Evolutionary conservation across 2,329 filamentous ascomycete genomes (phyloP).

Genomic region (Dactylonectria macrodidyma): DNA sequence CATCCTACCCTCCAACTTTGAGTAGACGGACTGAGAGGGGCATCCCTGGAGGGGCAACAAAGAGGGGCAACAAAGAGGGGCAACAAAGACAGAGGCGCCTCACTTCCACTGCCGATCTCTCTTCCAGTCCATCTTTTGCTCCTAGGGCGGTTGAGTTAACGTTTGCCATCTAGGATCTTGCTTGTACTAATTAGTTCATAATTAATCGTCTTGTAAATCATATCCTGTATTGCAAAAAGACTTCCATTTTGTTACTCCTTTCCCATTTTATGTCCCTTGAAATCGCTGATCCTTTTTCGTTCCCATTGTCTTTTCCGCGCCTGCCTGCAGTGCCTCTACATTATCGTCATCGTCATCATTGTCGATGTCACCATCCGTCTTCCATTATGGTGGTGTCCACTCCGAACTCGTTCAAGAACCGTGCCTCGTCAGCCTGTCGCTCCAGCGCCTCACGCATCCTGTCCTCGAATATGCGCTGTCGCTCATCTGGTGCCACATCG

Average conservation of each 20-base stretch:
- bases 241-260: slow-evolving; percentile 6
- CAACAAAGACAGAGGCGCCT: slow-evolving; percentile 19
- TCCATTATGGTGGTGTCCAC: slow-evolving; percentile 24
- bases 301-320: slow-evolving; percentile 14
- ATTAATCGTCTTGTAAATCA: slow-evolving; percentile 7
- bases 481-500: slow-evolving; percentile 63
- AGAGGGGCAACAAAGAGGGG: not conserved
- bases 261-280: slow-evolving; percentile 2
- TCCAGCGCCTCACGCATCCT: slow-evolving; percentile 83
- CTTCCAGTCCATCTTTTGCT: slow-evolving; percentile 2
- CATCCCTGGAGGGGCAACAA: slow-evolving; percentile 2
- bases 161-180: slow-evolving; percentile 26
- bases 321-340: slow-evolving; percentile 25
- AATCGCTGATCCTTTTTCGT: slow-evolving; percentile 5
- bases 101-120: slow-evolving; percentile 41
- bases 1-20: not conserved
- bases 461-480: slow-evolving; percentile 74
- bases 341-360: slow-evolving; percentile 4
- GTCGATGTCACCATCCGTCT: slow-evolving; percentile 1
- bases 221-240: slow-evolving; percentile 13
- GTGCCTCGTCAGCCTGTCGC: slow-evolving; percentile 83
- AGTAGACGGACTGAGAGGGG: too few species aligned
- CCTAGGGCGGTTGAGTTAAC: slow-evolving; percentile 21
- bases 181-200: slow-evolving; percentile 8
- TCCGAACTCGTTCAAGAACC: slow-evolving; percentile 78